phyloP scores from a whole-genome alignment of 108 stramenopile genomes.

The Cylindrotheca fusiformis region DNA sequence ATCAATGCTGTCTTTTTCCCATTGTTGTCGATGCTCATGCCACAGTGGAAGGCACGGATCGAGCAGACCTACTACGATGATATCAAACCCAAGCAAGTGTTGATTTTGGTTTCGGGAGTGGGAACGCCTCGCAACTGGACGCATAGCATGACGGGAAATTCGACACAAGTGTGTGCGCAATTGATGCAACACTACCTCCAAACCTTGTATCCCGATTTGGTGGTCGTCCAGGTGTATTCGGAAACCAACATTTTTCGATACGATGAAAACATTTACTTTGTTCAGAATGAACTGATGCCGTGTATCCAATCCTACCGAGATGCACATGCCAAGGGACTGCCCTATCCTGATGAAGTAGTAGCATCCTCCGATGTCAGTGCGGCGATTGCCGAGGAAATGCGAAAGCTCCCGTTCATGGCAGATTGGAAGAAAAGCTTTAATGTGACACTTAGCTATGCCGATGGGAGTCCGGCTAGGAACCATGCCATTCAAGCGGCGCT shows the following conservation, averaged over 20 bases:
- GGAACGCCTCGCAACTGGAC: slow-evolving; percentile 90
- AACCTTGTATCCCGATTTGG: slow-evolving; percentile 63
- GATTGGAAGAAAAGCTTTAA: slow-evolving; percentile 83
- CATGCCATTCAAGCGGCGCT: slow-evolving; percentile 93
- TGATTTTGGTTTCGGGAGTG: slow-evolving; percentile 87
- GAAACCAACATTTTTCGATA: slow-evolving; percentile 92
- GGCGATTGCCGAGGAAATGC: not conserved
- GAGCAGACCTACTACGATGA: slow-evolving; percentile 56
- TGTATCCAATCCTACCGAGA: slow-evolving; percentile 84
- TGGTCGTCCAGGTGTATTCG: slow-evolving; percentile 82
- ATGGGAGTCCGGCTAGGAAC: slow-evolving; percentile 91
- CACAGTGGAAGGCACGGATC: slow-evolving; percentile 70
- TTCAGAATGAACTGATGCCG: slow-evolving; percentile 87
- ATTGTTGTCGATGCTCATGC: slow-evolving; percentile 78
- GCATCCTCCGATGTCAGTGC: not conserved
- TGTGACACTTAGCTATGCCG: slow-evolving; percentile 90
- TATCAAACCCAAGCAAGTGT: slow-evolving; percentile 72
- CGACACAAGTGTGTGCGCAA: slow-evolving; percentile 78
- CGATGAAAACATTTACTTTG: slow-evolving; percentile 95
- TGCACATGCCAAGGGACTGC: slow-evolving; percentile 57
- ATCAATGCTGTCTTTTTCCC: slow-evolving; percentile 88
- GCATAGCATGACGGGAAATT: slow-evolving; percentile 78
- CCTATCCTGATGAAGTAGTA: slow-evolving; percentile 28
- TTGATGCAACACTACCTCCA: slow-evolving; percentile 81
- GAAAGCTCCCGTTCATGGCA: slow-evolving; percentile 38